Evolutionary conservation across 1,139 yeast genomes (phyloP).

Genomic region (Pichia sp.): DNA sequence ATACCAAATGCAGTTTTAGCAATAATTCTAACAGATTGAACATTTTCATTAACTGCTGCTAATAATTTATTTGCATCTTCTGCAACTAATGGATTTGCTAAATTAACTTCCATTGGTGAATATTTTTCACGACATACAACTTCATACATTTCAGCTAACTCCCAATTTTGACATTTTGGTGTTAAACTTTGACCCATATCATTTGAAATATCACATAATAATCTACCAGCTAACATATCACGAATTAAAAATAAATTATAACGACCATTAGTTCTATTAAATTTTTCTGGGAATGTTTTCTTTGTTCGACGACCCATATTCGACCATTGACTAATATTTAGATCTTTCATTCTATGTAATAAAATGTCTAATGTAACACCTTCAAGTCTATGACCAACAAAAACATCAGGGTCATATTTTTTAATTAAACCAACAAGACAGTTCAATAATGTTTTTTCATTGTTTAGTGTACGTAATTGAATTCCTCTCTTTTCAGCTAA

Average conservation of each 20-base stretch:
- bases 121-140: slow-evolving; percentile 61
- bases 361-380: slow-evolving; percentile 72
- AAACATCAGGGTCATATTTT: slow-evolving; percentile 79
- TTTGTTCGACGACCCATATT: slow-evolving; percentile 78
- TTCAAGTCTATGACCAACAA: slow-evolving; percentile 83
- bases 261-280: slow-evolving; percentile 43
- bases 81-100: slow-evolving; percentile 56
- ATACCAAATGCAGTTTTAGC: slow-evolving; percentile 75
- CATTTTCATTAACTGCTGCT: slow-evolving; percentile 68
- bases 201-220: slow-evolving; percentile 87
- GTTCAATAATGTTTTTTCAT: slow-evolving; percentile 67
- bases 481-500: slow-evolving; percentile 48
- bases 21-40: slow-evolving; percentile 59
- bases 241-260: slow-evolving; percentile 48
- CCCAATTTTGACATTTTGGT: slow-evolving; percentile 94
- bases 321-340: slow-evolving; percentile 70
- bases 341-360: slow-evolving; percentile 74
- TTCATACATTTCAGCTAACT: slow-evolving; percentile 82
- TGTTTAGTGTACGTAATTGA: slow-evolving; percentile 52
- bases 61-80: slow-evolving; percentile 64
- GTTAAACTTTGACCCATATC: slow-evolving; percentile 94
- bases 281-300: slow-evolving; percentile 69
- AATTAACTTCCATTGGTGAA: slow-evolving; percentile 65
- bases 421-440: slow-evolving; percentile 70
- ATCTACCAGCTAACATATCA: slow-evolving; percentile 77